A percentile compares a stretch with the other conserved stretches of the same genome.
Evolutionary conservation across 805 yeast genomes (phyloP).

Genomic region (Yamadazyma phyllophila): DNA sequence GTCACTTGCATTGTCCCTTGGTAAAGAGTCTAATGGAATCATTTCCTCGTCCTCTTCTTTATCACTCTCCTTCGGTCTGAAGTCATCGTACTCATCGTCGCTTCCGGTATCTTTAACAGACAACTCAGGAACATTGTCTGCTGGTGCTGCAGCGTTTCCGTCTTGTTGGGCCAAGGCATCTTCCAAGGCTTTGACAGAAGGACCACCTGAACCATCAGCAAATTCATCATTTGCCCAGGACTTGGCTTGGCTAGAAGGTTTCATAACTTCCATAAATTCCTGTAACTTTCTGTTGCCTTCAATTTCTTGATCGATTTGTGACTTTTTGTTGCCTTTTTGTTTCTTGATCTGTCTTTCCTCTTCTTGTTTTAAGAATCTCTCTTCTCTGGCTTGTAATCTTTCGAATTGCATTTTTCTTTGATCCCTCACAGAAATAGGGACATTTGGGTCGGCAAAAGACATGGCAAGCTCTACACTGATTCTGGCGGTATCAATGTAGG

Average conservation of each 20-base stretch:
- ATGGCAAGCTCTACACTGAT: conserved; percentile 81
- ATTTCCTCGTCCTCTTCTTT: conserved; percentile 29
- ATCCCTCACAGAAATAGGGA: conserved; percentile 57
- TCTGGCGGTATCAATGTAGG: conserved; percentile 80
- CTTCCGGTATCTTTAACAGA: conserved; percentile 42
- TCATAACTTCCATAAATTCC: conserved; percentile 82
- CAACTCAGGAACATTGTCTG: conserved; percentile 1
- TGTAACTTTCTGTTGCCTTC: conserved; percentile 62
- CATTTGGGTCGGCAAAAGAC: conserved; percentile 78
- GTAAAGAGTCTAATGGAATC: conserved; percentile 39
- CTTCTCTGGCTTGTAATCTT: conserved; percentile 39
- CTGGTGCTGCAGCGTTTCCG: not conserved
- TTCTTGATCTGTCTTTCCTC: conserved; percentile 41
- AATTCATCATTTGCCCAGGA: conserved; percentile 73
- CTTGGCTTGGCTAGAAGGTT: conserved; percentile 64
- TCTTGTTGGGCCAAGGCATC: conserved; percentile 35
- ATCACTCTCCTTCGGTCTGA: conserved; percentile 43
- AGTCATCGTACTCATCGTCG: conserved; percentile 55
- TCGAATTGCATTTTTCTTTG: conserved; percentile 48
- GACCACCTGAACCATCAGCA: conserved; percentile 46
- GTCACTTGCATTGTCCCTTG: conserved; percentile 22
- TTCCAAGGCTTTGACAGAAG: conserved; percentile 44
- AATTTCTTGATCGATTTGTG: conserved; percentile 57
- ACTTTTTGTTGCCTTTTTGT: conserved; percentile 28
- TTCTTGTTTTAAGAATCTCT: conserved; percentile 35